phyloP scores from a whole-genome alignment of 2,329 filamentous ascomycete species.

The Diaporthe aspalathi region DNA sequence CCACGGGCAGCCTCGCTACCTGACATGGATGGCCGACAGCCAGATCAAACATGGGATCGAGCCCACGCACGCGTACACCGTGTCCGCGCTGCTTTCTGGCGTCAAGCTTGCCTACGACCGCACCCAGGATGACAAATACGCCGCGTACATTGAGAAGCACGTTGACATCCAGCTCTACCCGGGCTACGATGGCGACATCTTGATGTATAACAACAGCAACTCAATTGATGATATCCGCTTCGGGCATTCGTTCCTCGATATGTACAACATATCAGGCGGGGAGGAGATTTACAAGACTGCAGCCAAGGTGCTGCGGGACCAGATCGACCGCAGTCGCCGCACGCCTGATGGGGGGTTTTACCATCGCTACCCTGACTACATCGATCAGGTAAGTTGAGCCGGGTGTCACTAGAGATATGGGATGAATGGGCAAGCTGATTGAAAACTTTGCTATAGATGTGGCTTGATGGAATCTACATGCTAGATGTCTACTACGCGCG shows the following conservation, averaged over 20 bases:
- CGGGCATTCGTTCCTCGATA: constrained; percentile 7
- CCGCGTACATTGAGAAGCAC: constrained; percentile 8
- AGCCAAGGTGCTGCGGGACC: background rate
- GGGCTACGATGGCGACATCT: background rate
- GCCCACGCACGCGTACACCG: constrained; percentile 20
- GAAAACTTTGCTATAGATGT: constrained; percentile 60
- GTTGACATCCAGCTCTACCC: constrained; percentile 7
- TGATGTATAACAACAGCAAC: constrained; percentile 25
- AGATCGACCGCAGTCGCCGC: constrained; percentile 13
- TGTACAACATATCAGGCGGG: constrained; percentile 1
- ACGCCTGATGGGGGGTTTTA: constrained; percentile 10
- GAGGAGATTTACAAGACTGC: constrained; percentile 19
- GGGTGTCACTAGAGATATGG: constrained; percentile 40
- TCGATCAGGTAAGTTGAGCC: background rate
- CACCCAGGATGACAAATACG: constrained; percentile 1
- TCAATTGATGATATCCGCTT: constrained; percentile 20
- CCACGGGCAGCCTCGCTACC: constrained; percentile 23
- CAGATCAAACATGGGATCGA: constrained; percentile 11
- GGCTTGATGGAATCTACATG: constrained; percentile 57
- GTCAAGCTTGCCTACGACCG: constrained; percentile 20
- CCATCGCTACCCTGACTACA: constrained; percentile 16
- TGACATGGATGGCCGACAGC: constrained; percentile 22
- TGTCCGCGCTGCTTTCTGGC: background rate
- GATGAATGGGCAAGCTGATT: constrained; percentile 46
- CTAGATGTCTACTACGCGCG: constrained; percentile 48